A percentile compares a stretch with the other conserved stretches of the same genome.
phyloP scores from a whole-genome alignment of 768 basidiomycete species.

The Paxillus involutus region DNA sequence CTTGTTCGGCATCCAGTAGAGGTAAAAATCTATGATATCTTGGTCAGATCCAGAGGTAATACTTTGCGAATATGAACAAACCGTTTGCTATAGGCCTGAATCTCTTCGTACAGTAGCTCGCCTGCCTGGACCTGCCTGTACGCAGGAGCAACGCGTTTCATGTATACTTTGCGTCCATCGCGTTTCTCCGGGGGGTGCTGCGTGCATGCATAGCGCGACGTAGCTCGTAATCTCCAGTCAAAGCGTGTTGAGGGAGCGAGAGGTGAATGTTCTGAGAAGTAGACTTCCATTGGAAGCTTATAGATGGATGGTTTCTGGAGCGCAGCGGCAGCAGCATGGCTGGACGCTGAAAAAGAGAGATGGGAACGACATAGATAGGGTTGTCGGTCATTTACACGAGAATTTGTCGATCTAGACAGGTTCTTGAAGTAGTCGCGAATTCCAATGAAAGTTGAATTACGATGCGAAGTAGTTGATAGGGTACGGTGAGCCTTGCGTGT shows the following conservation, averaged over 20 bases:
- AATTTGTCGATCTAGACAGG: conserved; percentile 10
- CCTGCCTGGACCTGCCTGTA: conserved; percentile 31
- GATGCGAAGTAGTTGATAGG: conserved; percentile 6
- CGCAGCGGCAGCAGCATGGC: conserved; percentile 6
- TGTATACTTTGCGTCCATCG: conserved; percentile 21
- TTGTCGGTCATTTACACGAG: neutral
- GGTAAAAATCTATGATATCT: conserved; percentile 43
- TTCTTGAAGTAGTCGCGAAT: conserved; percentile 29
- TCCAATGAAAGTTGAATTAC: conserved; percentile 28
- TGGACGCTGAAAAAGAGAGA: conserved; percentile 18
- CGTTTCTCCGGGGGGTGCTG: conserved; percentile 10
- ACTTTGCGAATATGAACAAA: conserved; percentile 24
- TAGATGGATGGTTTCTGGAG: conserved; percentile 14
- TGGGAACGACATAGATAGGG: neutral
- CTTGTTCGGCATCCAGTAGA: conserved; percentile 57
- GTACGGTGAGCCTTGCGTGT: conserved; percentile 1
- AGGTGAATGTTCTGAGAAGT: conserved; percentile 31
- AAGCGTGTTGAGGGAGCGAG: conserved; percentile 38
- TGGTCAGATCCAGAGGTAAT: neutral
- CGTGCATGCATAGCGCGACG: conserved; percentile 38
- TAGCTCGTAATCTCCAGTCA: conserved; percentile 61
- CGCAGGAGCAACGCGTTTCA: conserved; percentile 41
- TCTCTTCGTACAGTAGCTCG: conserved; percentile 48
- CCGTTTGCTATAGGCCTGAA: conserved; percentile 56
- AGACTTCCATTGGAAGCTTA: conserved; percentile 25